Evolutionary conservation across 2,329 filamentous ascomycete genomes (phyloP).

Genomic region (Fusarium sublunatum): DNA sequence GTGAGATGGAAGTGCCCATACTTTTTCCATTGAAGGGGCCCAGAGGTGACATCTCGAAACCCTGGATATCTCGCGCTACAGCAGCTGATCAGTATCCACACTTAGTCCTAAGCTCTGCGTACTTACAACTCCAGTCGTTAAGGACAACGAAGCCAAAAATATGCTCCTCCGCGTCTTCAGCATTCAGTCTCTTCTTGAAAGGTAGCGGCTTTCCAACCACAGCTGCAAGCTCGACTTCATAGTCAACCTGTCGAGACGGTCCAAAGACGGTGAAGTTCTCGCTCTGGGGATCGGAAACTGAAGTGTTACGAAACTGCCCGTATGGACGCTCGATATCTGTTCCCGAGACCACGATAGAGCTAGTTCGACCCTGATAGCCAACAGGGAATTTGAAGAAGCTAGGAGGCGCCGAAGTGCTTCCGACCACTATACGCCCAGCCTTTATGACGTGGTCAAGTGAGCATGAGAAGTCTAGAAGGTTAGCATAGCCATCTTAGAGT

Average conservation of each 20-base stretch:
- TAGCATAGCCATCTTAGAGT: fast-evolving
- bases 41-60: constrained; percentile 68
- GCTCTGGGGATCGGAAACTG: constrained; percentile 12
- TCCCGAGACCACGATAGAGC: constrained; percentile 62
- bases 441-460: constrained; percentile 65
- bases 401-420: constrained; percentile 54
- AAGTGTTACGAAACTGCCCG: constrained; percentile 54
- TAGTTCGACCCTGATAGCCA: constrained; percentile 66
- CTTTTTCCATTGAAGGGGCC: constrained; percentile 72
- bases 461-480: constrained; percentile 63
- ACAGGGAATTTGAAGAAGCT: constrained; percentile 61
- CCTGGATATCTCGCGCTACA: constrained; percentile 69
- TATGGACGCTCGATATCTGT: constrained; percentile 59
- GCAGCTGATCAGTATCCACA: constrained; percentile 6
- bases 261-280: constrained; percentile 42
- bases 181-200: constrained; percentile 51
- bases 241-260: constrained; percentile 52
- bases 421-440: constrained; percentile 56
- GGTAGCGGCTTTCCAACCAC: constrained; percentile 56
- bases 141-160: constrained; percentile 72
- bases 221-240: constrained; percentile 58
- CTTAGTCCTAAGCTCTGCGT: fast-evolving
- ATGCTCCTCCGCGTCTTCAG: constrained; percentile 65
- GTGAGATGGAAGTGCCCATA: constrained; percentile 68
- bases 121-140: constrained; percentile 70